Evolutionary conservation across 148 eudicot species (phyloP), one percentile per base, ranked within the genome.

Genomic region (Pouteria glomerata): DNA sequence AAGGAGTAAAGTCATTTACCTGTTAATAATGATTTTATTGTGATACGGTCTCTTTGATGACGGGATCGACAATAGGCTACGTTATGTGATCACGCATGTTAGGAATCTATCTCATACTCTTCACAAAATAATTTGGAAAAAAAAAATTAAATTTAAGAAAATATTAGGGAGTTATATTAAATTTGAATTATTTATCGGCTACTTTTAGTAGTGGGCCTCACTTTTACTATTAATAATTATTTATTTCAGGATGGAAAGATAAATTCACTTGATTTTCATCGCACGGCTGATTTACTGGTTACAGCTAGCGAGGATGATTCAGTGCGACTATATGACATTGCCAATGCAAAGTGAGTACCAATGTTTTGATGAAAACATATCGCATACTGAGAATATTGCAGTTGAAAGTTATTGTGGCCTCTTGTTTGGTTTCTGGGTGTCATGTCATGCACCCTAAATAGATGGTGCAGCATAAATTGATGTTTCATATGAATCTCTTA

Each of bases 241-340:
- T 66, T 74, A 73, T 78, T 74, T 52, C 81, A 95, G 99, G 97
- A 77, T 74, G 99, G 90, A 62, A 87, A 90, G 79, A 90, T 95
- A 77, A 92, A 88, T 75, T 85, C 96, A 66, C 74, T 95, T 73
- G 99, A 95, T 82, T 95, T 95, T 78, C 99, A 95, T 67, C 89
- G 99, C 33, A 85, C 96, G 45, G 82, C 74, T 68, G 99, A 95
- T 87, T 82, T 95, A 62, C 77, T 95, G 72, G 84, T 95, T 58
- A 91, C 99, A 42, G 78, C 97, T 13, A 79, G 94, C 51, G 99
- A 88, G 78, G 99, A 95, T 83, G 99, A 95, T 79, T 91, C 96
- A 14, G 90, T 95, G 55, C 90, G 97, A 39, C 79, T 95, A 21
- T 95, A 88, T 81, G 99, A 95, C 80, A 87, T 89, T 73, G 88